Percentiles rank a stretch among this genome's conserved stretches.
phyloP scores from a whole-genome alignment of 2,329 filamentous ascomycete species.

The Alternaria hordeiaustralica region DNA sequence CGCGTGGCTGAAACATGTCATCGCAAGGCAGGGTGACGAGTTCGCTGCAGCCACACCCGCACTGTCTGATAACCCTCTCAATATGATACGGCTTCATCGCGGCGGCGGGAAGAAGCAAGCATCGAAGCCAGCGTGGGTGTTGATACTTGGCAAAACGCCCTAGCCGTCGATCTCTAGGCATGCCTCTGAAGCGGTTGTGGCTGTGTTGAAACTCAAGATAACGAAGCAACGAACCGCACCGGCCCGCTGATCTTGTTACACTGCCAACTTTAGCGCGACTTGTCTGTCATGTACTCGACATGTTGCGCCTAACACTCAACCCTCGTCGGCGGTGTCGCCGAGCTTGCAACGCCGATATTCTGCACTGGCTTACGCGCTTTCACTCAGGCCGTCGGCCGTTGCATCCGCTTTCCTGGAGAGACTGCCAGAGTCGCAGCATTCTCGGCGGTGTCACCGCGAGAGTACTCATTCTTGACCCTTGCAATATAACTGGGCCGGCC shows the following conservation, averaged over 20 bases:
- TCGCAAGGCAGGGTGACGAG: slow-evolving; percentile 4
- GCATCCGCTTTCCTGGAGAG: slow-evolving; percentile 13
- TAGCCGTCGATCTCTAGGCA: slow-evolving; percentile 16
- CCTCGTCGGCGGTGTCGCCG: slow-evolving; percentile 6
- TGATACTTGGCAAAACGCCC: slow-evolving; percentile 15
- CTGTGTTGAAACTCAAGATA: slow-evolving; percentile 35
- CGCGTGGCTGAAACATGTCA: neutral
- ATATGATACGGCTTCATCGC: slow-evolving; percentile 2
- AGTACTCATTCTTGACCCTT: slow-evolving; percentile 22
- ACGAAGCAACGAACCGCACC: slow-evolving; percentile 24
- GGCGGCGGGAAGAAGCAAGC: slow-evolving; percentile 11
- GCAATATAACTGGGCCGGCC: slow-evolving; percentile 28
- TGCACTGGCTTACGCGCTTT: neutral
- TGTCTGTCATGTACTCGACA: neutral
- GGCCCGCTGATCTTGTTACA: slow-evolving; percentile 17
- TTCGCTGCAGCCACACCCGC: slow-evolving; percentile 1
- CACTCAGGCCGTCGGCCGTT: slow-evolving; percentile 3
- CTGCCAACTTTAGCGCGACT: slow-evolving; percentile 16
- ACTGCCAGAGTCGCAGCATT: slow-evolving; percentile 28
- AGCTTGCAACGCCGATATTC: neutral
- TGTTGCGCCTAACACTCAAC: slow-evolving; percentile 1
- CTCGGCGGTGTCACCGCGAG: slow-evolving; percentile 31
- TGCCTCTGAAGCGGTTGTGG: slow-evolving; percentile 27
- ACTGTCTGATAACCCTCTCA: neutral
- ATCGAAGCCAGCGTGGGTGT: slow-evolving; percentile 9